Conservation (phyloP, 495 filamentous ascomycete genomes). For the Darksidea phi region DNA sequence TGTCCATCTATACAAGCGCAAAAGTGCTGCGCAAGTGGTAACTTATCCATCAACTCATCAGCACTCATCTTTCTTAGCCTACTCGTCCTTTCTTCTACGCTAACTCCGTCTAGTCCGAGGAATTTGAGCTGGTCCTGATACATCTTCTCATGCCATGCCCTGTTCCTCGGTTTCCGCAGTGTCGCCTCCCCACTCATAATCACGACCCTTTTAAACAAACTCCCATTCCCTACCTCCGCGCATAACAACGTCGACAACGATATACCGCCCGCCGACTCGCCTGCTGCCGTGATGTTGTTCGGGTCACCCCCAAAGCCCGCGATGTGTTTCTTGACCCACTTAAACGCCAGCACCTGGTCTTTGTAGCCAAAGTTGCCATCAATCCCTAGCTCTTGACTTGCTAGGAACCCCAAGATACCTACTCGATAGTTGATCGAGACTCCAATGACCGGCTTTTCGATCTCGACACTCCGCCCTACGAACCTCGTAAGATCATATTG, state of each 20-base stretch:
- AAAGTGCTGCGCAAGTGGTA: conserved; percentile 28
- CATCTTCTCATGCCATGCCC: conserved; percentile 22
- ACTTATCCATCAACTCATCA: conserved; percentile 12
- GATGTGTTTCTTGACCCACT: conserved; percentile 27
- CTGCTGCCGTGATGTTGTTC: conserved; percentile 23
- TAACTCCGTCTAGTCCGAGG: conserved; percentile 9
- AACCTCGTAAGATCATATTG: conserved; percentile 21
- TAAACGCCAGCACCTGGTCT: conserved; percentile 11
- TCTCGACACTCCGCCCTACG: conserved; percentile 2
- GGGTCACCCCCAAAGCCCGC: conserved; percentile 29
- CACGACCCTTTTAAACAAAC: conserved; percentile 21
- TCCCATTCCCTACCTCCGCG: not conserved
- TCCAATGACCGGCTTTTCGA: conserved; percentile 26
- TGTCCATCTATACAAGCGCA: conserved; percentile 22
- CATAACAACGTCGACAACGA: conserved; percentile 15
- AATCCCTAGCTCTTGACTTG: conserved; percentile 13
- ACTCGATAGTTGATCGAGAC: conserved; percentile 28
- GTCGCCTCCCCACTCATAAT: conserved; percentile 26
- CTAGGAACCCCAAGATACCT: conserved; percentile 28
- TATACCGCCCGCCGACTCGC: conserved; percentile 24
- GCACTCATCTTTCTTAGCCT: conserved; percentile 16
- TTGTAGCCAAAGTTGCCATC: conserved; percentile 31
- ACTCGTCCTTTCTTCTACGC: conserved; percentile 5
- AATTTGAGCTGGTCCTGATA: conserved; percentile 24
- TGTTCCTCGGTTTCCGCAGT: conserved; percentile 19